Evolutionary conservation across 116 monocot species (phyloP).

Genomic region (Phalaenopsis hybrid): DNA sequence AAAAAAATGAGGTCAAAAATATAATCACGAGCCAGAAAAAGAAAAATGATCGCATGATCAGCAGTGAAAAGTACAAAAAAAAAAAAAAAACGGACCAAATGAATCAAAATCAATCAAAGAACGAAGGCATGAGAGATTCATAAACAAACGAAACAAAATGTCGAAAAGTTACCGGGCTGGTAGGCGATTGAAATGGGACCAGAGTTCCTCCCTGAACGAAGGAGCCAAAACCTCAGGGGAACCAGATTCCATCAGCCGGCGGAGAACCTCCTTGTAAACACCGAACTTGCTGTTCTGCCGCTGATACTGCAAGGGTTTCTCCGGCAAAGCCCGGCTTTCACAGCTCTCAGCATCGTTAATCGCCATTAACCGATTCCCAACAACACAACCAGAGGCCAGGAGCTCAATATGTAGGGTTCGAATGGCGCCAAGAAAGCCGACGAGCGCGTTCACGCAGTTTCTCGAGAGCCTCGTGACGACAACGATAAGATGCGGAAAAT

Average conservation of each 20-base stretch:
- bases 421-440: neutral
- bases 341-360: slow-evolving; percentile 47
- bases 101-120: neutral
- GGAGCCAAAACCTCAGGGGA: slow-evolving; percentile 26
- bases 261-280: slow-evolving; percentile 57
- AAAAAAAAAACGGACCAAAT: neutral
- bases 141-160: neutral
- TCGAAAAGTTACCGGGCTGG: slow-evolving; percentile 42
- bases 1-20: neutral
- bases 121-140: neutral
- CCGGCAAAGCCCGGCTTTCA: slow-evolving; percentile 26
- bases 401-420: neutral
- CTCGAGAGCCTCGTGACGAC: slow-evolving; percentile 1
- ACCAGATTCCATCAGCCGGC: slow-evolving; percentile 38
- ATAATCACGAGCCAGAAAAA: neutral
- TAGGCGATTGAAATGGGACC: slow-evolving; percentile 79
- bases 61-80: neutral
- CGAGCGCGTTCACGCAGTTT: neutral
- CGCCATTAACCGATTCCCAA: slow-evolving; percentile 24
- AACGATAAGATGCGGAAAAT: neutral
- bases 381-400: neutral
- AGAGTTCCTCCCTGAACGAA: slow-evolving; percentile 62
- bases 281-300: slow-evolving; percentile 45
- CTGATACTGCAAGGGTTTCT: slow-evolving; percentile 1
- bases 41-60: neutral